These are phyloP conservation scores for Haematococcus sp. DNA, from an alignment of 139 green algal genomes.

Conservation along the genomic window DNA sequence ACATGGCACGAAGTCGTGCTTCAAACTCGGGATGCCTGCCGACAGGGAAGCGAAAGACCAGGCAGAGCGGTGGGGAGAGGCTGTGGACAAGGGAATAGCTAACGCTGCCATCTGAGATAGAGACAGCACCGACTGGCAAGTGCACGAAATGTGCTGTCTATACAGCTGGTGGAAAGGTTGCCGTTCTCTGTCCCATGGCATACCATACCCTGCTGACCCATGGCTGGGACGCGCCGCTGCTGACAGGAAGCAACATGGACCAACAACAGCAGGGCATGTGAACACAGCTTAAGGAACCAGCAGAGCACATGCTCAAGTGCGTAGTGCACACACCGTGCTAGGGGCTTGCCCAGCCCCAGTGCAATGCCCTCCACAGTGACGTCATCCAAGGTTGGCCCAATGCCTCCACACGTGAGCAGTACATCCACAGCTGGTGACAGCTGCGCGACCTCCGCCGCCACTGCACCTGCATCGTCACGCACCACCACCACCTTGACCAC, in stretches of 20 bases:
- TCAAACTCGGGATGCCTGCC: constrained; percentile 61
- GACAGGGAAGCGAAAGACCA: background rate
- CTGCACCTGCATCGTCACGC: constrained; percentile 61
- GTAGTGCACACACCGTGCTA: too few relatives aligned
- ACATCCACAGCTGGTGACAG: constrained; percentile 42
- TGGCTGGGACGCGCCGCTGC: background rate
- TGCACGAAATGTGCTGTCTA: too few relatives aligned
- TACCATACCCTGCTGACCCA: too few relatives aligned
- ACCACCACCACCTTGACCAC: constrained; percentile 59
- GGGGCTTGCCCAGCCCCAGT: constrained; percentile 32
- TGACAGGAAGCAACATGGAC: background rate
- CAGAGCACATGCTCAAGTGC: background rate
- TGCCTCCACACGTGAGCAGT: constrained; percentile 79
- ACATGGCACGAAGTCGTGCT: constrained; percentile 53
- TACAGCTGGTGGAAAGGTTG: too few relatives aligned
- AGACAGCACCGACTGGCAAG: too few relatives aligned
- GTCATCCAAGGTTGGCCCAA: constrained; percentile 88
- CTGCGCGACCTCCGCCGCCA: constrained; percentile 44
- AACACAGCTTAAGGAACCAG: too few relatives aligned
- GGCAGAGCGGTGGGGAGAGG: too few relatives aligned
- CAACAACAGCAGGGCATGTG: too few relatives aligned
- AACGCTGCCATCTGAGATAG: too few relatives aligned
- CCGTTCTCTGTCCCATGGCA: too few relatives aligned
- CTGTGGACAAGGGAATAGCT: too few relatives aligned
- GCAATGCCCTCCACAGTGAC: constrained; percentile 78